These are phyloP conservation scores for Salvia rosmarinus DNA, from an alignment of 257 asterid genomes.

Conservation along the genomic window DNA sequence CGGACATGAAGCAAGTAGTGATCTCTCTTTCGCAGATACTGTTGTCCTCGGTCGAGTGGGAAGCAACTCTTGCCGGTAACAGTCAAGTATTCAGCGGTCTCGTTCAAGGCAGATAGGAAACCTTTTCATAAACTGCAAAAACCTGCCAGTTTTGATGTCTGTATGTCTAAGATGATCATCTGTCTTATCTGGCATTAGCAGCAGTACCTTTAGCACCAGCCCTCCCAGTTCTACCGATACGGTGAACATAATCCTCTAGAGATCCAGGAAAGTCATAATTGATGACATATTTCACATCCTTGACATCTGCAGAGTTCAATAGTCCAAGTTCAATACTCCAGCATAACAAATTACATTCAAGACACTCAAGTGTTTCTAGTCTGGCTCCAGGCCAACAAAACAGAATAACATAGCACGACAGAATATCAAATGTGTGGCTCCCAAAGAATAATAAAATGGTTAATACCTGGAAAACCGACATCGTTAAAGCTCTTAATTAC, in stretches of 20 bases:
- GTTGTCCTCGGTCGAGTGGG: constrained; percentile 94
- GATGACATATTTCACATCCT: constrained; percentile 93
- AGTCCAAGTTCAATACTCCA: background rate
- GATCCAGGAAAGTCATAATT: constrained; percentile 99
- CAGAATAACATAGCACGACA: background rate
- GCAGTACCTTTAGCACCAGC: constrained; percentile 99
- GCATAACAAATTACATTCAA: background rate
- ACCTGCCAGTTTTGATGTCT: background rate
- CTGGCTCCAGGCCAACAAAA: background rate
- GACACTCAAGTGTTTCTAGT: background rate
- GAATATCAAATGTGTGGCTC: background rate
- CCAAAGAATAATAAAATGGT: background rate
- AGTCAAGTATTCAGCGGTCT: constrained; percentile 98
- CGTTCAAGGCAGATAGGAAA: constrained; percentile 83
- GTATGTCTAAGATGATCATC: background rate
- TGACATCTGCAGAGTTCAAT: constrained; percentile 71
- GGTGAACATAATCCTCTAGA: constrained; percentile 96
- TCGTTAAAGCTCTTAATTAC: constrained; percentile 67
- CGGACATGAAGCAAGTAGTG: constrained; percentile 95
- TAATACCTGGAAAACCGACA: constrained; percentile 86
- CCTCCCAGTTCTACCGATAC: constrained; percentile 97
- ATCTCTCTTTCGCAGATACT: constrained; percentile 87
- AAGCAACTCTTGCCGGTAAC: constrained; percentile 98
- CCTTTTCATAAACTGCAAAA: background rate
- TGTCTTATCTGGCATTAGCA: constrained; percentile 74